Percentiles rank a stretch among this genome's conserved stretches.
Conservation (phyloP, 192 early-diverging fungal genomes). For the Globomyces pollinis-pini region DNA sequence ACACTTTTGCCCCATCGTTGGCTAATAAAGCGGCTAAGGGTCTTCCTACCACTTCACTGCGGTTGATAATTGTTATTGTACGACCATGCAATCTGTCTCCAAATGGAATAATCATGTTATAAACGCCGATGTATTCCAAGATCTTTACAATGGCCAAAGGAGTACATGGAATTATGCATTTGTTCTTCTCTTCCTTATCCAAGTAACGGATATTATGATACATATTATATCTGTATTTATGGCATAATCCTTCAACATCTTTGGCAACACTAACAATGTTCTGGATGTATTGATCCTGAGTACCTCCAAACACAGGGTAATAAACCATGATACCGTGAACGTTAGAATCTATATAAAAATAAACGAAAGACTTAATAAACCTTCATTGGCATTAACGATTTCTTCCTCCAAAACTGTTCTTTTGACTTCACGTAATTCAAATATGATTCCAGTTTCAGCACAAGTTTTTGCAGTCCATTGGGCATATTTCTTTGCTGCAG, state of each 20-base stretch:
- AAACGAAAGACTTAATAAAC: background rate
- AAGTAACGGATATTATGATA: slow-evolving; percentile 93
- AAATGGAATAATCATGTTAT: slow-evolving; percentile 75
- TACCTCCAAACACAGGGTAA: slow-evolving; percentile 93
- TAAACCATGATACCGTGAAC: slow-evolving; percentile 98
- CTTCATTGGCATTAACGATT: slow-evolving; percentile 79
- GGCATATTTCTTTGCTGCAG: slow-evolving; percentile 82
- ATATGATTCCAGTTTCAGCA: slow-evolving; percentile 77
- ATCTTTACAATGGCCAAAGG: slow-evolving; percentile 96
- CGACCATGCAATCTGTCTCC: slow-evolving; percentile 93
- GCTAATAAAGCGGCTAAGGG: slow-evolving; percentile 94
- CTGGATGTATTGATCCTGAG: slow-evolving; percentile 90
- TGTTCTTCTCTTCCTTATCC: slow-evolving; percentile 68
- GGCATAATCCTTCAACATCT: slow-evolving; percentile 95
- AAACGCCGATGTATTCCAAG: slow-evolving; percentile 91
- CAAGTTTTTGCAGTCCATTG: slow-evolving; percentile 94
- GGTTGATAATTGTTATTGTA: slow-evolving; percentile 88
- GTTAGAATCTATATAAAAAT: slow-evolving; percentile 38
- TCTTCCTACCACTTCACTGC: slow-evolving; percentile 94
- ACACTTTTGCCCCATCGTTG: slow-evolving; percentile 97
- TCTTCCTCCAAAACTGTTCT: slow-evolving; percentile 77
- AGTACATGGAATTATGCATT: slow-evolving; percentile 97
- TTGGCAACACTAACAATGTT: slow-evolving; percentile 81
- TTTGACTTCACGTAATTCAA: slow-evolving; percentile 79
- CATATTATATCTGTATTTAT: slow-evolving; percentile 91